phyloP scores from a whole-genome alignment of 192 early-diverging fungal genomes.

The Jimgerdemannia flammicorona region DNA sequence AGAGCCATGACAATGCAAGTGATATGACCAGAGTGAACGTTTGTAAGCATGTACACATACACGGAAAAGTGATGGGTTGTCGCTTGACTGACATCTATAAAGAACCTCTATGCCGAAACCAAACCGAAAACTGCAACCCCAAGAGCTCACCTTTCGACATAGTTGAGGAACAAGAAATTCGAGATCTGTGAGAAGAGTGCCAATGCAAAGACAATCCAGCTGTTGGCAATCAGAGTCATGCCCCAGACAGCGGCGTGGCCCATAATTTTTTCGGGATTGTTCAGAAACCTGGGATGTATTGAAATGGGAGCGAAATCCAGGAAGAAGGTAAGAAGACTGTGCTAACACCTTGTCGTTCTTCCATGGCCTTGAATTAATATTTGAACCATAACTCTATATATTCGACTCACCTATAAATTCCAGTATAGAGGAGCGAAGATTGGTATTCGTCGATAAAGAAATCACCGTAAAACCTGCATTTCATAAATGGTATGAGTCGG shows the following conservation, averaged over 20 bases:
- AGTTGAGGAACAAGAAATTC: constrained; percentile 80
- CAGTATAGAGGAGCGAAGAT: constrained; percentile 77
- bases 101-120: too few species aligned
- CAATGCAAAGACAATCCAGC: constrained; percentile 76
- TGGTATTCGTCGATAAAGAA: constrained; percentile 87
- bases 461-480: constrained; percentile 83
- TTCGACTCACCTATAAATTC: constrained; percentile 69
- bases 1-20: background rate
- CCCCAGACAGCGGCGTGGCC: constrained; percentile 96
- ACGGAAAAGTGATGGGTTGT: too few species aligned
- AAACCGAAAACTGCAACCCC: background rate
- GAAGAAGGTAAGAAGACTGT: background rate
- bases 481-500: constrained; percentile 9
- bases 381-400: background rate
- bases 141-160: constrained; percentile 62
- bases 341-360: too few species aligned
- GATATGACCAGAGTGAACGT: too few species aligned
- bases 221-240: constrained; percentile 79
- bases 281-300: constrained; percentile 57
- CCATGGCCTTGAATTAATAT: background rate
- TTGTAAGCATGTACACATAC: too few species aligned
- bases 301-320: background rate
- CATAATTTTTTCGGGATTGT: constrained; percentile 92
- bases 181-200: constrained; percentile 81
- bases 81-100: background rate